Evolutionary conservation across 768 basidiomycete genomes (phyloP).

Genomic region (Mycena maculata): DNA sequence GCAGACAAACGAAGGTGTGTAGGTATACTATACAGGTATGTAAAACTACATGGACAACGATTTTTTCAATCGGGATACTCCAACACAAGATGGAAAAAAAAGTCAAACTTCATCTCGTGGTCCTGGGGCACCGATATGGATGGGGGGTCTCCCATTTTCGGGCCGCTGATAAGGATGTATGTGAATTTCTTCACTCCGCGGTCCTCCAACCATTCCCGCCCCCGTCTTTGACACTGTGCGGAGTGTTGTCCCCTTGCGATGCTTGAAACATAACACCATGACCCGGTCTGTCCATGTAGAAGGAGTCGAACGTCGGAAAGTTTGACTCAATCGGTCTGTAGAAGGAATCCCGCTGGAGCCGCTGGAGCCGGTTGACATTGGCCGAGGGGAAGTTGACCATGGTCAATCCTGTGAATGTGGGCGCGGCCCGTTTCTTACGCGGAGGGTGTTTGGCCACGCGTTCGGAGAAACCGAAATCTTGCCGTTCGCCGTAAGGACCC

Average conservation of each 20-base stretch:
- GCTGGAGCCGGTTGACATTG: slow-evolving; percentile 1
- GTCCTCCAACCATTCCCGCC: slow-evolving; percentile 6
- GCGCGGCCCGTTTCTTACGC: neutral
- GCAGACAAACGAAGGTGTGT: too few relatives aligned
- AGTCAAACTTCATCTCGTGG: slow-evolving; percentile 8
- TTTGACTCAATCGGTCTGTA: neutral
- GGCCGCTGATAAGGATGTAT: slow-evolving; percentile 8
- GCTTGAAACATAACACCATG: slow-evolving; percentile 1
- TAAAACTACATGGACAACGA: neutral
- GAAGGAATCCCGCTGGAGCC: neutral
- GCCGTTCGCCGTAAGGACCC: slow-evolving; percentile 8
- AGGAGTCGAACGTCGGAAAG: neutral
- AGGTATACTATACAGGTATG: too few relatives aligned
- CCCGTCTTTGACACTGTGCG: neutral
- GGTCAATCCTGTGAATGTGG: slow-evolving; percentile 7
- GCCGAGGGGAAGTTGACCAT: slow-evolving; percentile 1
- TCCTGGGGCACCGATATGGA: neutral
- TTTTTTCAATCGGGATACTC: slow-evolving; percentile 11
- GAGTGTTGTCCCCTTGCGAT: neutral
- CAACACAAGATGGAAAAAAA: slow-evolving; percentile 17
- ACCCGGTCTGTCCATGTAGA: slow-evolving; percentile 7
- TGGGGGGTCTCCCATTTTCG: neutral
- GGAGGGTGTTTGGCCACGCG: neutral
- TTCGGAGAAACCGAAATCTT: neutral
- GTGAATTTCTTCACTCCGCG: slow-evolving; percentile 4